Evolutionary conservation across 78 protist species (phyloP).

Genomic region (slime mould (Dictyostelium discoideum)): dicty_2.7 NC_007091.3:1427501-1428000

Average conservation of each 20-base stretch:
- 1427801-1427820: no score
- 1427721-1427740: constrained; percentile 53
- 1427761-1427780: background rate
- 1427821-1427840: background rate
- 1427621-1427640: constrained; percentile 27
- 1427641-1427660: constrained; percentile 21
- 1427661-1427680: constrained; percentile 60
- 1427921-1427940: background rate
- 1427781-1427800: no score
- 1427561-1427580: constrained; percentile 36
- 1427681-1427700: background rate
- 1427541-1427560: constrained; percentile 12
- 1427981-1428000: no score
- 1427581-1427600: constrained; percentile 51
- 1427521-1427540: background rate
- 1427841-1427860: background rate
- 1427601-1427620: constrained; percentile 59
- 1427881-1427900: background rate
- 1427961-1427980: no score
- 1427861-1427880: background rate
- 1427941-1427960: background rate
- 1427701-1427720: background rate
- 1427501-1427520: background rate
- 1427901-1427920: background rate
- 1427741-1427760: background rate